A percentile compares a stretch with the other conserved stretches of the same genome.
Evolutionary conservation across 2,329 filamentous ascomycete genomes (phyloP).

Genomic region (Penicillium corylophilum): DNA sequence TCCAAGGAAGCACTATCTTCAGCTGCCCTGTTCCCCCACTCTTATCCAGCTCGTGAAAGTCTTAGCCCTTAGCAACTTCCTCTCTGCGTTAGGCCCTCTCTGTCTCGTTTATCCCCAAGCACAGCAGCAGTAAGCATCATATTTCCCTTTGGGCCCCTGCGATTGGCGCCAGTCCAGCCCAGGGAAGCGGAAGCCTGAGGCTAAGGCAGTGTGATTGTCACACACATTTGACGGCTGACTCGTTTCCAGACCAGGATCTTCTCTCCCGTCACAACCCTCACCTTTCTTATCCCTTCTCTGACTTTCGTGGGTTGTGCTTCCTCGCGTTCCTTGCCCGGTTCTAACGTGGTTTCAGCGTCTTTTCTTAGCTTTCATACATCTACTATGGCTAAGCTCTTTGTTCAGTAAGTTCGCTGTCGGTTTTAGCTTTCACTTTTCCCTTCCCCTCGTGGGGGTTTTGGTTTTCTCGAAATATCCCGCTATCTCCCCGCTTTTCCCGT

Average conservation of each 20-base stretch:
- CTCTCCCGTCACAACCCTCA: conserved; percentile 9
- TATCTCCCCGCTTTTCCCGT: conserved; percentile 14
- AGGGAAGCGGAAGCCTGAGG: conserved; percentile 15
- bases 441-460: not conserved
- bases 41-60: not conserved
- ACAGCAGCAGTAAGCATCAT: conserved; percentile 16
- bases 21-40: conserved; percentile 9
- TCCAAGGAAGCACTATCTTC: not conserved
- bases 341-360: not conserved
- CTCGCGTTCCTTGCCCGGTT: not conserved
- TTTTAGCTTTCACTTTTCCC: not conserved
- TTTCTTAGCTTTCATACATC: not conserved
- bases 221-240: conserved; percentile 26
- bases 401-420: conserved; percentile 65
- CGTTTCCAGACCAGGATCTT: conserved; percentile 24
- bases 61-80: not conserved
- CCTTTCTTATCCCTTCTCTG: conserved; percentile 7
- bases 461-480: conserved; percentile 1
- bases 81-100: conserved; percentile 1
- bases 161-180: conserved; percentile 12
- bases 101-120: not conserved
- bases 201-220: conserved; percentile 28
- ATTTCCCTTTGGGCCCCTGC: conserved; percentile 5
- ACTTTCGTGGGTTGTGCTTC: not conserved
- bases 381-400: conserved; percentile 87